Conservation (phyloP, 257 asterid genomes). For the Asclepias syriaca region DNA sequence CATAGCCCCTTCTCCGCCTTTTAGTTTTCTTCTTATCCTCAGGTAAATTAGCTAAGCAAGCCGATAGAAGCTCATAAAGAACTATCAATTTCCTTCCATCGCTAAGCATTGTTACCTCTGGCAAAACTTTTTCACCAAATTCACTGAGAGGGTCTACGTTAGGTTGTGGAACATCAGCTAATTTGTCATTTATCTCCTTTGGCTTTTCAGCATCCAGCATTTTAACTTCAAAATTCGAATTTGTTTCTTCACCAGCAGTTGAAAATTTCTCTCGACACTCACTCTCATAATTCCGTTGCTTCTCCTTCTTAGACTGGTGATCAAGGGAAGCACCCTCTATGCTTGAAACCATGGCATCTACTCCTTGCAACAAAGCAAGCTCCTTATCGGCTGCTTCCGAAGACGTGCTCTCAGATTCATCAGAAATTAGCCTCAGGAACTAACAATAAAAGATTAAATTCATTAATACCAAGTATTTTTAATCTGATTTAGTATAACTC, state of each 20-base stretch:
- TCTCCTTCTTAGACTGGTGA: slow-evolving; percentile 49
- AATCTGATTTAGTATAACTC: neutral
- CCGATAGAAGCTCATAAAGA: slow-evolving; percentile 75
- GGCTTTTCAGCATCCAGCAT: slow-evolving; percentile 22
- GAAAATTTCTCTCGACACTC: slow-evolving; percentile 66
- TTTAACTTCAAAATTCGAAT: slow-evolving; percentile 30
- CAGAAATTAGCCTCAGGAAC: slow-evolving; percentile 76
- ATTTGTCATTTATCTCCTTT: slow-evolving; percentile 31
- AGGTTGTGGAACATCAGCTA: slow-evolving; percentile 36
- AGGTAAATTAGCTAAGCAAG: slow-evolving; percentile 63
- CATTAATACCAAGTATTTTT: neutral
- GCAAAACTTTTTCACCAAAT: slow-evolving; percentile 51
- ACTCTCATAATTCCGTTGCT: slow-evolving; percentile 61
- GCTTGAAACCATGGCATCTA: slow-evolving; percentile 63
- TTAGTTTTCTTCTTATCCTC: slow-evolving; percentile 42
- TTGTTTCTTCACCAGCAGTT: slow-evolving; percentile 25
- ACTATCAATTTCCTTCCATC: slow-evolving; percentile 63
- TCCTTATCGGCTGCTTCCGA: slow-evolving; percentile 50
- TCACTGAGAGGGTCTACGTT: slow-evolving; percentile 26
- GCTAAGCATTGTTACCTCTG: slow-evolving; percentile 53
- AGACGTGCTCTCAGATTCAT: slow-evolving; percentile 45
- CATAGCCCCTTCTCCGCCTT: slow-evolving; percentile 62
- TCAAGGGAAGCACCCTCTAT: slow-evolving; percentile 49
- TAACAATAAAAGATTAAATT: slow-evolving; percentile 17
- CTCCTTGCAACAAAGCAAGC: slow-evolving; percentile 53